Conservation (phyloP, 1,284 basidiomycete species). For the Boletus sp. region DNA sequence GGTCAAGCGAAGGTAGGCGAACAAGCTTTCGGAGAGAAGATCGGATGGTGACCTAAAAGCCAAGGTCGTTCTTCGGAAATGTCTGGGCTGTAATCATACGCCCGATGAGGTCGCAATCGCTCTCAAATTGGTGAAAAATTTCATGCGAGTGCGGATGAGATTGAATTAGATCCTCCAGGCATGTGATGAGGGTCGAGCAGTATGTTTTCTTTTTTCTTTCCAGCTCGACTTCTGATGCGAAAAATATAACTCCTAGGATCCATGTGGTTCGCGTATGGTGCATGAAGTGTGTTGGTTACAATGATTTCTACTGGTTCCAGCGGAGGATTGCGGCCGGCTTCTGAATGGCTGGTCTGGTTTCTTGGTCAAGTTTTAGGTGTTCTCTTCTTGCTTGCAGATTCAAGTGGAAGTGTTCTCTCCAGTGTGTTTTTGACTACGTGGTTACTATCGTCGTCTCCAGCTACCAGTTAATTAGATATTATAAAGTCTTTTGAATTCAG, state of each 20-base stretch:
- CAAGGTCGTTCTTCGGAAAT: slow-evolving; percentile 13
- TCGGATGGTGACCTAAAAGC: not conserved
- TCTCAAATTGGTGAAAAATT: not conserved
- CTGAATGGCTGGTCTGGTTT: not conserved
- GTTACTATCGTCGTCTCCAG: not conserved
- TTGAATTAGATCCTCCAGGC: slow-evolving; percentile 1
- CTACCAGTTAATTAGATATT: not conserved
- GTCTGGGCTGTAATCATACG: slow-evolving; percentile 1
- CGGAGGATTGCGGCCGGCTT: slow-evolving; percentile 3
- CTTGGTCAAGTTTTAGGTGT: not conserved
- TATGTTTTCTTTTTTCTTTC: not conserved
- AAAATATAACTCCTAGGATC: not conserved
- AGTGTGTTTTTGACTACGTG: not conserved
- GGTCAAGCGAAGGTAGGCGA: not conserved
- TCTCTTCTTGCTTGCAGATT: not conserved
- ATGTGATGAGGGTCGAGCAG: slow-evolving; percentile 1
- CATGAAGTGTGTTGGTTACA: slow-evolving; percentile 7
- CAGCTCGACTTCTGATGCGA: not conserved
- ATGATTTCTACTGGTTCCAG: slow-evolving; percentile 1
- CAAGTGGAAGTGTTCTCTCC: not conserved
- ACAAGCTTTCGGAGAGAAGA: not conserved
- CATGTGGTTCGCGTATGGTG: slow-evolving; percentile 2
- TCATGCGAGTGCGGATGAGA: not conserved
- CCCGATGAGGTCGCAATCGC: slow-evolving; percentile 6
- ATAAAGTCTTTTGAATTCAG: not conserved